phyloP scores from a whole-genome alignment of 441 rosid species.

The Adansonia gregorii region DNA sequence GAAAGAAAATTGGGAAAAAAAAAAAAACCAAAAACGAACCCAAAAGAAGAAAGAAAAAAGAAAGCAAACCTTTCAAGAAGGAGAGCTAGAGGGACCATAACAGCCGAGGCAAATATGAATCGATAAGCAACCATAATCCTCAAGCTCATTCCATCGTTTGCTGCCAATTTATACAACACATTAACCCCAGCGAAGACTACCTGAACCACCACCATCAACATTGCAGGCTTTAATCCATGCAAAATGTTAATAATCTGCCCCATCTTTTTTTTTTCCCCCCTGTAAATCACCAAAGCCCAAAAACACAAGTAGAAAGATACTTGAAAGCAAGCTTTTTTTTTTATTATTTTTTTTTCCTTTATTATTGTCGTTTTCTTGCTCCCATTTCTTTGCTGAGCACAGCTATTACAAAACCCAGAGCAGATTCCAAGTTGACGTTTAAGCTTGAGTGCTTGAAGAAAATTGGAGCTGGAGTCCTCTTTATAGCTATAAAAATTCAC shows the following conservation, averaged over 20 bases:
- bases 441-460: not conserved
- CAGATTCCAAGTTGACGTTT: not conserved
- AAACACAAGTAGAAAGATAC: not conserved
- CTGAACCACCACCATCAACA: constrained; percentile 42
- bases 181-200: constrained; percentile 32
- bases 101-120: constrained; percentile 37
- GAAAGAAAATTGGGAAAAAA: not conserved
- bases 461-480: not conserved
- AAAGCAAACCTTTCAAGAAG: constrained; percentile 29
- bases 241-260: not conserved
- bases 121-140: constrained; percentile 36
- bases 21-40: too few species aligned
- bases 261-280: not conserved
- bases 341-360: too few species aligned
- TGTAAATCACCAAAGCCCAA: not conserved
- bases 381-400: not conserved
- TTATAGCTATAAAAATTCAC: not conserved
- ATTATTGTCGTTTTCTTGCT: not conserved
- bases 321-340: not conserved
- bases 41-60: too few species aligned
- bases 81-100: constrained; percentile 41
- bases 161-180: constrained; percentile 38
- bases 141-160: constrained; percentile 36
- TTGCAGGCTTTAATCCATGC: constrained; percentile 33
- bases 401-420: not conserved